Evolutionary conservation across 2,329 filamentous ascomycete species (phyloP), one percentile per base, ranked within the genome.

Genomic region (Colletotrichum cuscutae): DNA sequence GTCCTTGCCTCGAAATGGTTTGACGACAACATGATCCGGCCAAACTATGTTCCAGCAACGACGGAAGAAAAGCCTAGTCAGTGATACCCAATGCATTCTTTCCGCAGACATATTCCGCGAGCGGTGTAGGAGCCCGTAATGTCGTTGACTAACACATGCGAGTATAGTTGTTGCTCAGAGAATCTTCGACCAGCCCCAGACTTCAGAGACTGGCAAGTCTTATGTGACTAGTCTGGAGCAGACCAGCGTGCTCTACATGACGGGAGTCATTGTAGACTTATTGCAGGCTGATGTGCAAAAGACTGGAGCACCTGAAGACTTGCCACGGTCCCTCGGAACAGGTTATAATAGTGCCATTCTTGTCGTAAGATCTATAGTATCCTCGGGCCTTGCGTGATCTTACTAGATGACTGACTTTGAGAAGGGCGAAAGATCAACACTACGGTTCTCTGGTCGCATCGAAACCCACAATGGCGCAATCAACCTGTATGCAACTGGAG

Each of bases 401-500:
- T 4, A 13, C 2, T 26, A 42, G 32, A 11, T 65, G 9, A 30
- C 35, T 8, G 7, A 15, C 3, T 5, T 15, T 4, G 6, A 37
- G 19, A 6, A 66, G 63, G 63, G 53, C 19, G 53, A 66, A 24
- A 32, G 53, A 26, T 46, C 63, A 26, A 59, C 4, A 4, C 26
- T 66, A 5, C 19, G 8, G 9, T 59, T 59, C 35, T 66, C 63
- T 9, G 52, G 63, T 13, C 35, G 62, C 9, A 66, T 62, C 15
- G 65, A 68, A 61, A 61, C 57, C 13, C 65, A 68, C 26, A 68
- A 68, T 24, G 65, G 65, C 7, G 60, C 65, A 15, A 62, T 63
- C 5, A 68, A 68, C 3, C 15, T 68, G 1, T 68, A 63, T n/a
- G 42, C 49, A 30, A 53, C 46, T 15, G 65, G 65, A 22, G 6